Evolutionary conservation across 371 early-diverging fungal species (phyloP), one percentile per base, ranked within the genome.

Genomic region (Mortierella sp.): DNA sequence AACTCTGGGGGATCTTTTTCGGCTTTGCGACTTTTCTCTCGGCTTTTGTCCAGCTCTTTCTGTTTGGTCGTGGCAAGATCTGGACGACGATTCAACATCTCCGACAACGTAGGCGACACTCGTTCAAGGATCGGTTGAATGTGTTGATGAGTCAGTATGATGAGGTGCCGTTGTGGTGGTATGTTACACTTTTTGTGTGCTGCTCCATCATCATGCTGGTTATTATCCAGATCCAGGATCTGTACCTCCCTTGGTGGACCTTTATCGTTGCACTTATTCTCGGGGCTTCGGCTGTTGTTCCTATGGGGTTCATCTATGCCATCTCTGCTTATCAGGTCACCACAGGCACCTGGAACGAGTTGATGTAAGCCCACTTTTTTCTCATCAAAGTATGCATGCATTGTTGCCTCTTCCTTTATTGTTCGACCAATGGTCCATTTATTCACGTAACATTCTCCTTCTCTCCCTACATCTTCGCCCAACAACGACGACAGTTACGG

Each of bases 271-370:
- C 83, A 29, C 80, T 88, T 11, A 24, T 85, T 16, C 78, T 85
- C 24, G 83, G 86, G 16, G 83, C 74, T 11, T 27, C 81, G 24
- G 77, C 86, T 1, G 86, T 88, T 11, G 79, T 85, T n/a, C 86
- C 86, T 12, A 87, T 87, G 88, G 89, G 89, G 21, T 80, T 88
- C 29, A 88, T 89, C 44, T 87, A 88, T 44, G 88, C 90, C 21
- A 83, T 88, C 32, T 75, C 76, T 58, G 83, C 83, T 14, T 87
- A 81, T 43, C 83, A 83, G 71, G 87, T 87, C 72, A 76, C 77
- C 27, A 87, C 83, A 44, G 87, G 87, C 27, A 87, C 87, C 35
- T 87, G 81, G 77, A 87, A 87, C 71, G 87, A 83, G 56, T 51
- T 79, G 79, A 79, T 83, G 79, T 80, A 72, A 74, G 75, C 75